Conservation (phyloP, 768 basidiomycete genomes). For the Xerocomus brunneocitrinus region DNA sequence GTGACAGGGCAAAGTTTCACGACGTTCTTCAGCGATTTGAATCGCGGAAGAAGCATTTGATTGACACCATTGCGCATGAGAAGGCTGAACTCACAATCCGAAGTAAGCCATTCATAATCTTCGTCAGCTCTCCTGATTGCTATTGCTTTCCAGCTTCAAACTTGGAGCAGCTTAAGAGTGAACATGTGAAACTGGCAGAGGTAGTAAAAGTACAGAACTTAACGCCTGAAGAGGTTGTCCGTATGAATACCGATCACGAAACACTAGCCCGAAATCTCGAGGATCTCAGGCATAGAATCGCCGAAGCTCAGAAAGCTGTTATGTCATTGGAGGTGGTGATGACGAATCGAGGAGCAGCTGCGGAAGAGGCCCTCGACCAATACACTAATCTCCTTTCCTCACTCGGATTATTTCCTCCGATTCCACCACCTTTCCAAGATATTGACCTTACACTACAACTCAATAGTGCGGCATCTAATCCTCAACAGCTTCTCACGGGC, state of each 20-base stretch:
- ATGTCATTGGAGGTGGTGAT: slow-evolving; percentile 83
- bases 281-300: slow-evolving; percentile 70
- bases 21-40: slow-evolving; percentile 70
- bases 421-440: slow-evolving; percentile 64
- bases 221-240: slow-evolving; percentile 82
- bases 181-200: slow-evolving; percentile 57
- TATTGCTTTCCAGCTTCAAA: slow-evolving; percentile 46
- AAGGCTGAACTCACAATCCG: slow-evolving; percentile 57
- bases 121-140: background rate
- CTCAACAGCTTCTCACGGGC: slow-evolving; percentile 63
- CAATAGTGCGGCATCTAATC: slow-evolving; percentile 70
- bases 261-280: slow-evolving; percentile 66
- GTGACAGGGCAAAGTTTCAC: slow-evolving; percentile 76
- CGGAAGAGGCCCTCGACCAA: slow-evolving; percentile 76
- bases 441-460: slow-evolving; percentile 78
- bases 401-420: slow-evolving; percentile 73
- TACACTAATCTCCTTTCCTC: slow-evolving; percentile 74
- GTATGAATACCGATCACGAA: slow-evolving; percentile 90
- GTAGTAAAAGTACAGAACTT: slow-evolving; percentile 86
- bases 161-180: slow-evolving; percentile 58
- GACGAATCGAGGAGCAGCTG: slow-evolving; percentile 69
- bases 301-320: slow-evolving; percentile 65
- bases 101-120: slow-evolving; percentile 35
- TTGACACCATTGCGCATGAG: slow-evolving; percentile 62
- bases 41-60: slow-evolving; percentile 60